Evolutionary conservation across 306 rosid genomes (phyloP), one percentile per base, ranked within the genome.

Genomic region (Citrullus colocynthis): DNA sequence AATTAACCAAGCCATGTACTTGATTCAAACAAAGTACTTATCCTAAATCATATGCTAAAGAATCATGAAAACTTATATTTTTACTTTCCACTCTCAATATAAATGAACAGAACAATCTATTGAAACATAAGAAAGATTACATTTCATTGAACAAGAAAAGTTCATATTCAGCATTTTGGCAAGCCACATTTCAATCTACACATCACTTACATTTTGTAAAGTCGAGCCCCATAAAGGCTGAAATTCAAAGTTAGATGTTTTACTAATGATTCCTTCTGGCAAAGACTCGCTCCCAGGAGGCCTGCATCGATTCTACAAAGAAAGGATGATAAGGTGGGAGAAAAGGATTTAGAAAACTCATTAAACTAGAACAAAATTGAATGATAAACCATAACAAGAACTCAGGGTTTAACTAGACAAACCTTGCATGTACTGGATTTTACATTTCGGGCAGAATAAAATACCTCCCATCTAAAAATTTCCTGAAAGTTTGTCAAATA

Each of bases 361-460:
- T 64, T 24, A 54, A 77, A 30, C 45, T 28, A 15, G 18, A 70
- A 41, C 41, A 71, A 49, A n/a, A 78, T 10, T 4, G 28, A 63
- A 52, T 51, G 77, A 24, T 44, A 48, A 49, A 60, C 8, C 39
- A 37, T 18, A 37, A 78, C 62, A 76, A 52, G 58, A 42, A 30
- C 45, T 39, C 37, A 6, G 49, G 9, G 71, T n/a, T 18, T 0
- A 39, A 66, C 9, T 7, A 61, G 24, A 80, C 84, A 84, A 80
- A 93, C 98, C 98, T 85, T 75, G 91, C 98, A 94, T 4, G 74
- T 52, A 74, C 57, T 77, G 21, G 89, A 41, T 56, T 79, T 83
- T 34, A 77, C 58, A 60, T 80, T 77, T 3, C 78, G 86, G 64
- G 24, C 73, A 20, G 82, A 32, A 85, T 82, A 74, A 78, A 78